Base-by-base conservation (phyloP, 768 basidiomycete species). In the Lyophyllum shimeji region DNA sequence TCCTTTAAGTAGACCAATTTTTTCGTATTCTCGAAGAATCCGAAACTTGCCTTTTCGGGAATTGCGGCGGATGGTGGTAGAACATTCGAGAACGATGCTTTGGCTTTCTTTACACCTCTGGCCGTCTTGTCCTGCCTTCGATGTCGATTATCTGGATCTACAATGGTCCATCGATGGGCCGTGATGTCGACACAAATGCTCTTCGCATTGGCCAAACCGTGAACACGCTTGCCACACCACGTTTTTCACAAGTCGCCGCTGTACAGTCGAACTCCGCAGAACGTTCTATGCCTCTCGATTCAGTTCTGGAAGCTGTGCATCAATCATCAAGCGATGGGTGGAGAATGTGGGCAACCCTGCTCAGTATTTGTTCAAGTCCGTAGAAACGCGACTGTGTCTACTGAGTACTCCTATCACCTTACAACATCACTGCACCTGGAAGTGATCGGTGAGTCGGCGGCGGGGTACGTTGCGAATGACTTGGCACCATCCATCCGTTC, bases 1-100 rank as follows among this genome's bases (percentile, higher is more conserved):
- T 49, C 48, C 60, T 60, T 67, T 75, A 71, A 76, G 70, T 76
- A 74, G 49, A 52, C 61, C 50, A 65, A 68, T 65, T 65, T 68
- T 74, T 73, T 65, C 63, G 69, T 37, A 13, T 78, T 80, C 76
- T 75, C 73, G 77, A 79, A 80, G 69, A 70, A 77, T 77, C 74
- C 66, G 68, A 75, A 74, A 70, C 69, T 75, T 77, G 67, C 76
- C 76, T 70, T 73, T 73, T 73, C 58, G 53, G 75, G 76, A 58
- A 68, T 43, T 44, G 56, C 59, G 56, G 59, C 56, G 62, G 64
- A 68, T 55, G 48, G 53, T 54, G 60, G 65, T 72, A 60, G 78
- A 79, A 78, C 56, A 55, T 77, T 78, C 76, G 65, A 65, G 78
- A 78, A 79, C 61, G 56, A 61, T 63, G 18, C 48, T 31, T 2